A percentile compares a stretch with the other conserved stretches of the same genome.
These are phyloP conservation scores for Crucihimalaya himalaica DNA, from an alignment of 345 rosid genomes.

Conservation along the genomic window DNA sequence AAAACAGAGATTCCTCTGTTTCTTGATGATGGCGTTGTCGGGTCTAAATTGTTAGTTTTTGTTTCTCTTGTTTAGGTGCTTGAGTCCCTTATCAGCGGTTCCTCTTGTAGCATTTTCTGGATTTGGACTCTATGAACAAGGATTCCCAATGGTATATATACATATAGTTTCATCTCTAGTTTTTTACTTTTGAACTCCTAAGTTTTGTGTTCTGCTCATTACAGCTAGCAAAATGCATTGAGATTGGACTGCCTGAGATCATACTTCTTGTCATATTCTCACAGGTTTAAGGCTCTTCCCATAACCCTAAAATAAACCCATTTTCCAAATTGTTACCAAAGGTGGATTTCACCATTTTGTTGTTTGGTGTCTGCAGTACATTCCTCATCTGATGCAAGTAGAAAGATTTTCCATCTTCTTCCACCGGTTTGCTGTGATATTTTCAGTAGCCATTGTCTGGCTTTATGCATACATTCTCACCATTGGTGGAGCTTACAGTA, in stretches of 20 bases:
- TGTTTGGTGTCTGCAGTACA: conserved; percentile 55
- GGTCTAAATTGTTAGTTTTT: neutral
- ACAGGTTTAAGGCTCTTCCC: conserved; percentile 55
- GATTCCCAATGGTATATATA: conserved; percentile 75
- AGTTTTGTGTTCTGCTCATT: conserved; percentile 24
- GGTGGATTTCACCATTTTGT: neutral
- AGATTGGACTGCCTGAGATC: conserved; percentile 86
- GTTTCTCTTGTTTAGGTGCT: conserved; percentile 50
- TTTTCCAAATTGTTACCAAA: neutral
- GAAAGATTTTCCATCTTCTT: conserved; percentile 52
- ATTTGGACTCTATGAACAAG: conserved; percentile 86
- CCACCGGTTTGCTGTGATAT: conserved; percentile 84
- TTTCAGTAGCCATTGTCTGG: conserved; percentile 81
- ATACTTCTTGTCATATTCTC: conserved; percentile 70
- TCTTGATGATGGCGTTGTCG: neutral
- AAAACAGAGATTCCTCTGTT: conserved; percentile 10
- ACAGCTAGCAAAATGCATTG: conserved; percentile 87
- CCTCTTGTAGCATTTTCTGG: conserved; percentile 88
- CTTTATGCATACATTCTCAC: conserved; percentile 81
- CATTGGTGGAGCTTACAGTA: conserved; percentile 76
- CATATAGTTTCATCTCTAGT: neutral
- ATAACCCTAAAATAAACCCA: neutral
- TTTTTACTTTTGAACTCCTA: neutral
- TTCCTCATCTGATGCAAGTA: conserved; percentile 62
- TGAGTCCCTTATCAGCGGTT: conserved; percentile 79